Conservation (phyloP, 2,329 filamentous ascomycete species). For the Talaromyces sp. region DNA sequence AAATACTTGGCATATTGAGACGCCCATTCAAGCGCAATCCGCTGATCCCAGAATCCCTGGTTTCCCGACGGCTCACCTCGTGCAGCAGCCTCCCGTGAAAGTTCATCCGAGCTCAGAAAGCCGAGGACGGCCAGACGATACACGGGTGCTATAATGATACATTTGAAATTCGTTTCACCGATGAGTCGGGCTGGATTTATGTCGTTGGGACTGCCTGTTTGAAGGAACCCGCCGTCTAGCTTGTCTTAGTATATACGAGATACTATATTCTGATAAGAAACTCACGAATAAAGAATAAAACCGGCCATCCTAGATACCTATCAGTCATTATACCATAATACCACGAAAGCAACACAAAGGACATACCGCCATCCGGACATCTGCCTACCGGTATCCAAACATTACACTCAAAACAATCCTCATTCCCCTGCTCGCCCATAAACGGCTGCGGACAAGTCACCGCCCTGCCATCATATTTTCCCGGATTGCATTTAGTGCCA, state of each 20-base stretch:
- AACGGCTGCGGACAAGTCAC: conserved; percentile 52
- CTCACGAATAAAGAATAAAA: conserved; percentile 56
- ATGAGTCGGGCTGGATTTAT: conserved; percentile 46
- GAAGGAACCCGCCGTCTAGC: conserved; percentile 55
- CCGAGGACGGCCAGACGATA: conserved; percentile 57
- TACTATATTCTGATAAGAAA: background rate
- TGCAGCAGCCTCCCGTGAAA: conserved; percentile 41
- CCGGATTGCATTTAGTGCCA: conserved; percentile 48
- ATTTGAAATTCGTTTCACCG: conserved; percentile 47
- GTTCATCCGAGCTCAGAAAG: conserved; percentile 51
- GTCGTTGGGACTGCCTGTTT: conserved; percentile 52
- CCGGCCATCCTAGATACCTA: conserved; percentile 49
- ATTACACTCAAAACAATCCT: conserved; percentile 57
- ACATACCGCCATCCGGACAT: conserved; percentile 35
- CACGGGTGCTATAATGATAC: conserved; percentile 53
- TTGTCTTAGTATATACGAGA: background rate
- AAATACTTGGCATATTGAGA: conserved; percentile 51
- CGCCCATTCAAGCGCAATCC: conserved; percentile 55
- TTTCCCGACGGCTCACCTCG: conserved; percentile 44
- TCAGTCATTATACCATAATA: background rate
- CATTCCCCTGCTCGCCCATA: conserved; percentile 38
- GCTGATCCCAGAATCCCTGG: conserved; percentile 57
- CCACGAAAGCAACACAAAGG: background rate
- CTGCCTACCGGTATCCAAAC: conserved; percentile 52
- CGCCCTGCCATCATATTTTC: conserved; percentile 38